These are phyloP conservation scores for Macrophomina pseudophaseolina DNA, from an alignment of 2,329 filamentous ascomycete species.

Conservation along the genomic window DNA sequence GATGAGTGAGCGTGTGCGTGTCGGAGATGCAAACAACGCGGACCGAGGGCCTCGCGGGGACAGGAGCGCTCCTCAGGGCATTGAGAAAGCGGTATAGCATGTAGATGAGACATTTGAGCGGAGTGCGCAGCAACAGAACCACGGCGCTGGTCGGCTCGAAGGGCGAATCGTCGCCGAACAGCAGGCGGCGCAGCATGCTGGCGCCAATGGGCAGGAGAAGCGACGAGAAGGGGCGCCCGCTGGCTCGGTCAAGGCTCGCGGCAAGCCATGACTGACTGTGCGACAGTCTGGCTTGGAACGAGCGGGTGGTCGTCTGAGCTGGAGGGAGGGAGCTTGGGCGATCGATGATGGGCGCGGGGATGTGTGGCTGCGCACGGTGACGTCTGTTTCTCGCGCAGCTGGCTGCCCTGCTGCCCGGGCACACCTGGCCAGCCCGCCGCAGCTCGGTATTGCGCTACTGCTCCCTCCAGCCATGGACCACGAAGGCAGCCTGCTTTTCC, in stretches of 20 bases:
- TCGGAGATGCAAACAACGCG: slow-evolving; percentile 88
- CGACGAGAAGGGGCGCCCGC: neutral
- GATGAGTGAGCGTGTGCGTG: slow-evolving; percentile 71
- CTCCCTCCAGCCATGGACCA: slow-evolving; percentile 11
- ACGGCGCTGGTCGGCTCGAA: slow-evolving; percentile 22
- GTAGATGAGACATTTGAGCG: slow-evolving; percentile 45
- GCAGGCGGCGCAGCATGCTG: slow-evolving; percentile 17
- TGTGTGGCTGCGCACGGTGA: slow-evolving; percentile 15
- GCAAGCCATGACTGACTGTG: slow-evolving; percentile 1
- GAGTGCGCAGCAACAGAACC: slow-evolving; percentile 15
- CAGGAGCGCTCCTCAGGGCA: slow-evolving; percentile 69
- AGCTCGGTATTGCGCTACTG: neutral
- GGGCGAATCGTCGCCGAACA: slow-evolving; percentile 21
- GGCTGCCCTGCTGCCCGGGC: neutral
- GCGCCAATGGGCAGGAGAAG: neutral
- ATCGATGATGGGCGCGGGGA: slow-evolving; percentile 16
- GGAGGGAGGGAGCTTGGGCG: neutral
- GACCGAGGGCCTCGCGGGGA: slow-evolving; percentile 64
- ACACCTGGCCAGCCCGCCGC: neutral
- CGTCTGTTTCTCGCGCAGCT: neutral
- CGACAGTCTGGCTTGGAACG: neutral
- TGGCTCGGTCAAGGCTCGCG: neutral
- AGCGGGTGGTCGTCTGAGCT: neutral
- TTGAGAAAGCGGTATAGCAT: slow-evolving; percentile 69
- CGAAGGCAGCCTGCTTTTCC: slow-evolving; percentile 22